Conservation (phyloP, 306 rosid genomes). For the Quercus berberidifolia region DNA sequence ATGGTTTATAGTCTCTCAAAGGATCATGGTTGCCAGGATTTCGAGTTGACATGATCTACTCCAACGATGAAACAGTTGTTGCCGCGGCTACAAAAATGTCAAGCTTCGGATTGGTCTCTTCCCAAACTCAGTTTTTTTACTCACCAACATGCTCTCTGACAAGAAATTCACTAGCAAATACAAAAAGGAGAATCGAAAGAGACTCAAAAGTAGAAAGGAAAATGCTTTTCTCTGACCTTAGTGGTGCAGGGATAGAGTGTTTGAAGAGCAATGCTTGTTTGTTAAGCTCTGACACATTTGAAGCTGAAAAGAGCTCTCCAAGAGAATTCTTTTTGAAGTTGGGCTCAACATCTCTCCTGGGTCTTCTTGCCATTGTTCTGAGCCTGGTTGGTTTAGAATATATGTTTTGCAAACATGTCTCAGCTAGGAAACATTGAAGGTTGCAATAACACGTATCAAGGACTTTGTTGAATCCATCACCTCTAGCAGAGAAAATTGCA, state of each 20-base stretch:
- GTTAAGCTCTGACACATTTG: conserved; percentile 36
- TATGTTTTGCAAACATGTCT: conserved; percentile 82
- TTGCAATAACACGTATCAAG: conserved; percentile 62
- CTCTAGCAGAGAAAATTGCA: not conserved
- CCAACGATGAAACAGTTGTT: conserved; percentile 42
- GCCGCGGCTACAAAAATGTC: conserved; percentile 83
- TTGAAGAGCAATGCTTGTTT: conserved; percentile 69
- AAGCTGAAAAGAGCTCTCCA: conserved; percentile 84
- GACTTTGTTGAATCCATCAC: conserved; percentile 21
- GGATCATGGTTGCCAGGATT: conserved; percentile 74
- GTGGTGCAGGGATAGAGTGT: conserved; percentile 49
- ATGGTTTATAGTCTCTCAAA: conserved; percentile 73
- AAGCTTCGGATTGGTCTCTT: conserved; percentile 75
- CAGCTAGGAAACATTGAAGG: conserved; percentile 42
- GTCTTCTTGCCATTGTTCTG: conserved; percentile 73
- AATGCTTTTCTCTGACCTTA: conserved; percentile 43
- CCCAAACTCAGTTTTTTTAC: conserved; percentile 62
- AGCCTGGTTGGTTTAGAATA: conserved; percentile 88
- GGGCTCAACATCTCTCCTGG: conserved; percentile 76
- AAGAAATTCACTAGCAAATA: conserved; percentile 40
- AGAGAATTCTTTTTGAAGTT: conserved; percentile 43
- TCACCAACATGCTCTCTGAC: conserved; percentile 50
- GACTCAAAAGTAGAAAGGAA: conserved; percentile 43
- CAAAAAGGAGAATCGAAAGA: conserved; percentile 35
- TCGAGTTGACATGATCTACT: conserved; percentile 77